Evolutionary conservation across 2,329 filamentous ascomycete species (phyloP).

Genomic region (Berkeleyomyces rouxiae): DNA sequence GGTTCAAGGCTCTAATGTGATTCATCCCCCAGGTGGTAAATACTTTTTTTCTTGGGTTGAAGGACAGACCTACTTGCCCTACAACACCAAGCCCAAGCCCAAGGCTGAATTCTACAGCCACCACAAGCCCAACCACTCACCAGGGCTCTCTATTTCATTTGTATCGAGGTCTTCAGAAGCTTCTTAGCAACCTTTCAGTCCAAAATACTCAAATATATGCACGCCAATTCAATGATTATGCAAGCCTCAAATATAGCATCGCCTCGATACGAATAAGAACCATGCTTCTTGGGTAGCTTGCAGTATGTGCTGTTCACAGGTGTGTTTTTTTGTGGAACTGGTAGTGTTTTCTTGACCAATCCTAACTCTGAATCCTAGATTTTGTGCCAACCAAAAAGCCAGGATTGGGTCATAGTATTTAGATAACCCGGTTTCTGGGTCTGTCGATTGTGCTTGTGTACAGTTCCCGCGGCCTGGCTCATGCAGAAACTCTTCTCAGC

Average conservation of each 20-base stretch:
- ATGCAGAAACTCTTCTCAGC: neutral
- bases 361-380: neutral
- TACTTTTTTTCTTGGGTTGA: too few species aligned
- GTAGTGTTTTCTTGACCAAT: neutral
- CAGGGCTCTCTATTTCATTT: too few species aligned
- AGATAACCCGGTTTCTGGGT: conserved; percentile 2
- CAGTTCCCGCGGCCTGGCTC: neutral
- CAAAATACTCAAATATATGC: neutral
- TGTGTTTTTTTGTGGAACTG: neutral
- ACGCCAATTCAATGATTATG: neutral
- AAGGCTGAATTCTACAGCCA: too few species aligned
- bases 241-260: neutral
- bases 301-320: neutral
- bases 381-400: neutral
- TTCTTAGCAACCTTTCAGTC: neutral
- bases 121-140: too few species aligned
- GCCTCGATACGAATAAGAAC: neutral
- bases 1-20: conserved; percentile 3
- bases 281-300: neutral
- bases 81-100: too few species aligned
- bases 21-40: too few species aligned
- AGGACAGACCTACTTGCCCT: too few species aligned
- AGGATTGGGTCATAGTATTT: neutral
- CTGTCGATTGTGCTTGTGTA: neutral
- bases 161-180: neutral